These are phyloP conservation scores for Sarocladiaceae sp. DNA, from an alignment of 2,329 filamentous ascomycete genomes.

Conservation along the genomic window DNA sequence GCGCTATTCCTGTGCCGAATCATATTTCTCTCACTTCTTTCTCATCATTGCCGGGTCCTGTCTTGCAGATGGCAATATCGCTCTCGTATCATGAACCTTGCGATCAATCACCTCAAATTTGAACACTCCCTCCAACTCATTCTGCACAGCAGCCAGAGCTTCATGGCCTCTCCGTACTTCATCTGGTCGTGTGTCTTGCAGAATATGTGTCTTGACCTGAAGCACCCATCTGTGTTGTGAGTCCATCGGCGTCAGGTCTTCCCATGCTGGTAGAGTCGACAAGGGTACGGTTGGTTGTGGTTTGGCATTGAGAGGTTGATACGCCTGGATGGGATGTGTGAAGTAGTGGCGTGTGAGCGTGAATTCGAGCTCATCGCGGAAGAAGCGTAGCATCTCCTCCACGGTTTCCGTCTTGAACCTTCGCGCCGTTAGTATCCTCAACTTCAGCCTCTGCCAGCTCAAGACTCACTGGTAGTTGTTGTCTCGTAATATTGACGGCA, in stretches of 20 bases:
- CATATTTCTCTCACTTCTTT: constrained; percentile 20
- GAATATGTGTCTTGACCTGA: constrained; percentile 47
- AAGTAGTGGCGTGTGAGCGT: constrained; percentile 45
- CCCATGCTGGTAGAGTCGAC: constrained; percentile 39
- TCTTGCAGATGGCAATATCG: constrained; percentile 28
- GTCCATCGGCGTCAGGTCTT: constrained; percentile 43
- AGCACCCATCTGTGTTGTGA: constrained; percentile 50
- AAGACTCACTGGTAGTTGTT: constrained; percentile 47
- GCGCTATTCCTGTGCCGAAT: too few relatives aligned
- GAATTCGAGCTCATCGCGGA: constrained; percentile 51
- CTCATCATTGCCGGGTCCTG: constrained; percentile 20
- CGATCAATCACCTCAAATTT: constrained; percentile 49
- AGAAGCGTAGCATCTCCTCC: constrained; percentile 51
- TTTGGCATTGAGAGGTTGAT: constrained; percentile 25
- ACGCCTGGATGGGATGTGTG: constrained; percentile 26
- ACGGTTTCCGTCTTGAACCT: constrained; percentile 51
- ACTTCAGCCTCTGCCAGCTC: too few relatives aligned
- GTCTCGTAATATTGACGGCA: constrained; percentile 44
- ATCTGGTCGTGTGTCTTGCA: constrained; percentile 54
- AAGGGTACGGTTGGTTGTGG: constrained; percentile 15
- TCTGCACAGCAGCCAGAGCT: constrained; percentile 41
- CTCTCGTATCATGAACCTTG: constrained; percentile 48
- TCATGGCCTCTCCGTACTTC: constrained; percentile 52
- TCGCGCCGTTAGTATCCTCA: not conserved
- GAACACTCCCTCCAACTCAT: constrained; percentile 47